Evolutionary conservation across 2,329 filamentous ascomycete species (phyloP).

Genomic region (Trichoderma gracile): DNA sequence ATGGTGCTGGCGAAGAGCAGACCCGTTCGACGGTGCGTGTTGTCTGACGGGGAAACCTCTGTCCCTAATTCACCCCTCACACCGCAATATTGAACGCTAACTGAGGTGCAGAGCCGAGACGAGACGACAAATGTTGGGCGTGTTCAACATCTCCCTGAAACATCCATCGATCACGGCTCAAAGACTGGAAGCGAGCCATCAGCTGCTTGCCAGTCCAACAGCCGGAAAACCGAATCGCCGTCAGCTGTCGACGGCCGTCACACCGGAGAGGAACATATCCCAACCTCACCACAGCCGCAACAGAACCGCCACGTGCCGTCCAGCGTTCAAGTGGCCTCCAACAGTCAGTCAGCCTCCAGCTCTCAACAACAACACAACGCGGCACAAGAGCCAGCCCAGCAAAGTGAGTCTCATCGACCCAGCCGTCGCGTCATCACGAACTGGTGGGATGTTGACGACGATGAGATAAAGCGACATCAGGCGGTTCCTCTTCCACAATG

Average conservation of each 20-base stretch:
- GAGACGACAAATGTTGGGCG: background rate
- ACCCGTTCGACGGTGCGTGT: background rate
- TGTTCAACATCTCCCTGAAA: background rate
- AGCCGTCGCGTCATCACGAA: background rate
- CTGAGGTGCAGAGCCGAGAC: background rate
- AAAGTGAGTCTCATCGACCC: constrained; percentile 4
- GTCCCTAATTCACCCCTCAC: background rate
- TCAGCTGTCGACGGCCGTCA: constrained; percentile 14
- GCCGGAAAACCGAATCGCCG: background rate
- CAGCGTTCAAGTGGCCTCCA: background rate
- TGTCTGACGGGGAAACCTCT: background rate
- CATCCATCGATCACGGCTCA: background rate
- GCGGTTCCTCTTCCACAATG: constrained; percentile 1
- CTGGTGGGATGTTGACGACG: background rate
- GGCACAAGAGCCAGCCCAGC: background rate
- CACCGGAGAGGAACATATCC: background rate
- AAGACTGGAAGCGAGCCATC: background rate
- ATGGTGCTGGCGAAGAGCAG: background rate
- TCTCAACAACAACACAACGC: constrained; percentile 1
- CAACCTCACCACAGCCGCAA: background rate
- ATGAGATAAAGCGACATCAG: background rate
- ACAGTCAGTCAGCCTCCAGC: no score
- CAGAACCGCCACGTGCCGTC: background rate
- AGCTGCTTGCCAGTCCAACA: background rate
- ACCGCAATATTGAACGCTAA: background rate